Base-by-base conservation (phyloP, 2,329 filamentous ascomycete species). In the Cladosporium oxysporum region DNA sequence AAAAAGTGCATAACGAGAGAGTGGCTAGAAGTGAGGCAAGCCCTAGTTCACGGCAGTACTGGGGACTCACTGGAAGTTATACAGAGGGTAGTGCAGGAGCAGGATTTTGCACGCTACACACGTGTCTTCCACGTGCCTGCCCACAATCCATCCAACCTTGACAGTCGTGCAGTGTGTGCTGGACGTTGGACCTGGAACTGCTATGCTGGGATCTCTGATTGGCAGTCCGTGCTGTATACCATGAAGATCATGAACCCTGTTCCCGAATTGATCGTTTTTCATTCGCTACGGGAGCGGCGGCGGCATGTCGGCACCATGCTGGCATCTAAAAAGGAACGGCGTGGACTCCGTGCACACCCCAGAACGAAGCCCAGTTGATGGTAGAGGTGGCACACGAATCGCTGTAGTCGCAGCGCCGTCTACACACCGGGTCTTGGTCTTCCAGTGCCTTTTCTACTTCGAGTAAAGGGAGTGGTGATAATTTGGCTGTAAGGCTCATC, bases 101-200 rank as follows among this genome's bases (percentile, higher is more conserved):
- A 55, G 52, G 52, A 55, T 33, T 47, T 55, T 55, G 28, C 52
- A 47, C 52, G 52, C 52, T 31, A 55, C 52, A 55, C 52, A 55
- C 29, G 52, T 55, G 52, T 33, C 52, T 55, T 23, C 52, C 52
- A 55, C 52, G 52, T 55, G 52, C 52, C 52, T 33, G 10, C 23
- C 55, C 33, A 58, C n/a, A 23, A 35, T 58, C 31, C 55, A 35
- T 58, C 31, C 55, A 23, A 33, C 55, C 18, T 57, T 37, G n/a
- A 33, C 26, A 31, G 18, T n/a, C 3, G 14, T 31, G 18, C 31
- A 18, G 14, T 31, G 26, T 31, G 29, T 35, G 28, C 55, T n/a
- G 26, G 21, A 21, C 52, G 18, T 29, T n/a, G 0, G 52, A 21
- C 28, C 7, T 55, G 28, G 7, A 21, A 14, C 52, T 18, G 52